phyloP scores from a whole-genome alignment of 2,329 filamentous ascomycete species.

The Chrysoporthe puriensis region DNA sequence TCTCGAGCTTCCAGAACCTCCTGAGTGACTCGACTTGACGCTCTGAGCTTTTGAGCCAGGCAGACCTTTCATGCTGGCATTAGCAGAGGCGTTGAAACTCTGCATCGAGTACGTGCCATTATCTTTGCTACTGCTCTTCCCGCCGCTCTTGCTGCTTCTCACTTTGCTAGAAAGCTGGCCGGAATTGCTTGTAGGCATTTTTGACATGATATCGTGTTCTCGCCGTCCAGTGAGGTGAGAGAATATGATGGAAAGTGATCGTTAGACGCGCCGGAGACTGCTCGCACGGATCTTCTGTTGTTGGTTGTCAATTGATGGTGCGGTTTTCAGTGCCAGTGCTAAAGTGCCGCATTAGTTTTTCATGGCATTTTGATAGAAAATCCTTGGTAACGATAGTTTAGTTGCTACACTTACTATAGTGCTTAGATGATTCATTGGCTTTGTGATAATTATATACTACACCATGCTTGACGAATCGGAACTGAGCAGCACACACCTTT shows the following conservation, averaged over 20 bases:
- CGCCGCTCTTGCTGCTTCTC: background rate
- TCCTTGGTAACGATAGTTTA: too few species aligned
- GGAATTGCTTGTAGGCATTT: background rate
- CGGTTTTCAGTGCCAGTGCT: background rate
- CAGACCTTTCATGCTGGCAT: constrained; percentile 4
- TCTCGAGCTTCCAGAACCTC: background rate
- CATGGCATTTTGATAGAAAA: too few species aligned
- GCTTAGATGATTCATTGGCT: background rate
- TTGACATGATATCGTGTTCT: background rate
- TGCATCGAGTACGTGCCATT: constrained; percentile 1
- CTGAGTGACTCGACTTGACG: background rate
- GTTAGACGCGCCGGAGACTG: background rate
- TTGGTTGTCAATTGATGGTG: background rate
- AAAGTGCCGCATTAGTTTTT: background rate
- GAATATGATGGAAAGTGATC: background rate
- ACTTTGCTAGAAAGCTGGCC: background rate
- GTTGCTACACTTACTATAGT: too few species aligned
- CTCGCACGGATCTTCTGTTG: background rate
- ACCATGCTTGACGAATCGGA: background rate
- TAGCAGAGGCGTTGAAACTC: constrained; percentile 6
- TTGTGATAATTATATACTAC: background rate
- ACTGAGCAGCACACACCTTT: background rate
- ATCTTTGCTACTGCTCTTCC: background rate
- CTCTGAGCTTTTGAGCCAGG: constrained; percentile 7
- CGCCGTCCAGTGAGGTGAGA: background rate